Conservation (phyloP, 106 monocot species). For the Dioscorea alata region DNA sequence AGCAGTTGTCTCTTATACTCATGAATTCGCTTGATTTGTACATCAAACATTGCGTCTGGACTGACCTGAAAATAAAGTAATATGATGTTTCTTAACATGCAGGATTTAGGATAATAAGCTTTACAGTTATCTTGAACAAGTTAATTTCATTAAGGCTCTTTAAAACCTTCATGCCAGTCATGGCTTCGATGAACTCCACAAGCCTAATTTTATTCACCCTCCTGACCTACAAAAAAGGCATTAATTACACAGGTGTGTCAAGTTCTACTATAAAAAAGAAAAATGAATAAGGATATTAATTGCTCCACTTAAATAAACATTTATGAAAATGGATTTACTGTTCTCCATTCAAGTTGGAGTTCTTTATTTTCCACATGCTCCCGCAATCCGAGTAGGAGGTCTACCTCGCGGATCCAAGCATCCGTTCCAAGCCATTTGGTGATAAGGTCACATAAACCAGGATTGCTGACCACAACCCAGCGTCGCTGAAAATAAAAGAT, state of each 20-base stretch:
- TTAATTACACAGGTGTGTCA: too few relatives aligned
- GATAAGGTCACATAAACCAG: constrained; percentile 30
- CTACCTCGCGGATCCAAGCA: constrained; percentile 37
- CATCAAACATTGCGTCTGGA: constrained; percentile 49
- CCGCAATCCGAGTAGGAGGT: constrained; percentile 32
- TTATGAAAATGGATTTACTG: constrained; percentile 3
- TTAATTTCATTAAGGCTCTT: background rate
- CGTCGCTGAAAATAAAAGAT: constrained; percentile 21
- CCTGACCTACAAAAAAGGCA: constrained; percentile 11
- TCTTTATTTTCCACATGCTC: constrained; percentile 21
- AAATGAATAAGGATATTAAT: too few relatives aligned
- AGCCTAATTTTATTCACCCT: constrained; percentile 40
- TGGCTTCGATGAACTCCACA: constrained; percentile 28
- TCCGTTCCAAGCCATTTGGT: constrained; percentile 40
- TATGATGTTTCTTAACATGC: too few relatives aligned
- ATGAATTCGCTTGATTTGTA: constrained; percentile 40
- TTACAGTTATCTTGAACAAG: too few relatives aligned
- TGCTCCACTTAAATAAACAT: too few relatives aligned
- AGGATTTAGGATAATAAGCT: too few relatives aligned
- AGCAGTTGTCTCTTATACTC: constrained; percentile 43
- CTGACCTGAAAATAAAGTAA: constrained; percentile 20
- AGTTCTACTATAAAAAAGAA: too few relatives aligned
- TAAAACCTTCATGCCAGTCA: constrained; percentile 34
- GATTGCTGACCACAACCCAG: constrained; percentile 40
- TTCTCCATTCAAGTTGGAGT: constrained; percentile 29